Evolutionary conservation across 495 filamentous ascomycete genomes (phyloP), one percentile per base, ranked within the genome.

Genomic region (Daldinia decipiens): DNA sequence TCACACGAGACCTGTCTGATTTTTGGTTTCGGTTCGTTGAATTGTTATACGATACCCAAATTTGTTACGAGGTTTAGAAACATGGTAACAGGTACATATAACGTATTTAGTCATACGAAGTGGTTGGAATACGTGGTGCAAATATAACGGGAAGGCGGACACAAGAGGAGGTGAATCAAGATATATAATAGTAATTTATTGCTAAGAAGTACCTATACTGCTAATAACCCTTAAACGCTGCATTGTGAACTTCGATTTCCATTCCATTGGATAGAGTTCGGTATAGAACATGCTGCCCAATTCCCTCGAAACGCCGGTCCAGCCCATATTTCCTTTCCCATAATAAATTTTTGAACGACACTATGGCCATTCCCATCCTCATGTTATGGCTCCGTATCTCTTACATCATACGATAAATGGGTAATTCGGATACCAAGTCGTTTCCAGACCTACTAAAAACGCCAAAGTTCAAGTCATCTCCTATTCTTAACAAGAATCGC

Each of bases 271-370:
- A 53, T 53, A 31, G 5, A 53, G 5, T 13, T 31, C 15, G 15
- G 15, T 53, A 53, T 31, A 52, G 13, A 52, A 17, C 26, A 61
- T 57, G 50, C n/a, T 36, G 26, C 2, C 34, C 13, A 40, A 43
- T 40, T 21, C n/a, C 31, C 40, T 50, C 27, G n/a, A 47, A 69
- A 74, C 67, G 71, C 71, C 74, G 19, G 19, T 34, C 59, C 50
- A 62, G 43, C 51, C 21, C 1, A 39, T 40, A 53, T 74, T 53
- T 71, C 38, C 38, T 17, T 21, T 24, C 53, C 53, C n/a, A 21
- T 65, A 12, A n/a, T 34, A 45, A n/a, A 62, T 45, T 60, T 45
- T 60, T 34, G 45, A 63, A 39, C 9, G 24, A 62, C 24, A 24
- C 53, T 52, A 51, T 34, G 45, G 21, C 13, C 56, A 8, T 32